Percentiles rank a stretch among this genome's conserved stretches.
phyloP scores from a whole-genome alignment of 768 basidiomycete genomes.

The Suillus discolor region DNA sequence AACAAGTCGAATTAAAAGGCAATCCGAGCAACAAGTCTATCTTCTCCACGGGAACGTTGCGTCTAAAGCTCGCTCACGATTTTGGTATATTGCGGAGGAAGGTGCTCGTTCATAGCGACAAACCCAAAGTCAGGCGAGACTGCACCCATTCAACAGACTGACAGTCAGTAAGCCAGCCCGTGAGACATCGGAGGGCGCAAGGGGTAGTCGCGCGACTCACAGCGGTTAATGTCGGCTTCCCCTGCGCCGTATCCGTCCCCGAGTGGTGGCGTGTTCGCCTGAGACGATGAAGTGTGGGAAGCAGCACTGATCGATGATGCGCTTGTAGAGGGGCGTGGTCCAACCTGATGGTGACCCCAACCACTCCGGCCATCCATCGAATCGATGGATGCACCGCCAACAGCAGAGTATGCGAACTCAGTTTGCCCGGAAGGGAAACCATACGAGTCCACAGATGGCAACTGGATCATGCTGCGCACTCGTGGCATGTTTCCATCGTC shows the following conservation, averaged over 20 bases:
- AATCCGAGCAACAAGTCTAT: conserved; percentile 31
- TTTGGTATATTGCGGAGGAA: conserved; percentile 66
- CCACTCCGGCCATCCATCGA: conserved; percentile 42
- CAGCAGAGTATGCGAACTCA: conserved; percentile 82
- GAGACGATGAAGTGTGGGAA: conserved; percentile 75
- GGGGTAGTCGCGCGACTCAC: conserved; percentile 52
- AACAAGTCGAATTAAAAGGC: conserved; percentile 27
- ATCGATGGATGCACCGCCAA: conserved; percentile 43
- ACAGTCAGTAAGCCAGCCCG: conserved; percentile 49
- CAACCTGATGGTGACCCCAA: conserved; percentile 41
- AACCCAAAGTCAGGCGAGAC: conserved; percentile 88
- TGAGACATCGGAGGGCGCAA: conserved; percentile 29
- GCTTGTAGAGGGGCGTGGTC: conserved; percentile 67
- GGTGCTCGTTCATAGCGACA: conserved; percentile 79
- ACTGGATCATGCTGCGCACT: conserved; percentile 82
- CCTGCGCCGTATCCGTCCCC: conserved; percentile 62
- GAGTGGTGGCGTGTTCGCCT: conserved; percentile 81
- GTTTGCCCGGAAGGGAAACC: conserved; percentile 64
- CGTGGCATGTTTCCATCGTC: conserved; percentile 62
- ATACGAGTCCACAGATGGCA: conserved; percentile 73
- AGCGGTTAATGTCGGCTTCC: conserved; percentile 80
- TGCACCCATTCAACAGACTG: conserved; percentile 44
- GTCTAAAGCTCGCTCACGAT: conserved; percentile 52
- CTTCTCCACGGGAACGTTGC: conserved; percentile 25
- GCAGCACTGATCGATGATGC: conserved; percentile 78